Evolutionary conservation across 768 basidiomycete genomes (phyloP), one percentile per base, ranked within the genome.

Genomic region (Lentinula edodes): DNA sequence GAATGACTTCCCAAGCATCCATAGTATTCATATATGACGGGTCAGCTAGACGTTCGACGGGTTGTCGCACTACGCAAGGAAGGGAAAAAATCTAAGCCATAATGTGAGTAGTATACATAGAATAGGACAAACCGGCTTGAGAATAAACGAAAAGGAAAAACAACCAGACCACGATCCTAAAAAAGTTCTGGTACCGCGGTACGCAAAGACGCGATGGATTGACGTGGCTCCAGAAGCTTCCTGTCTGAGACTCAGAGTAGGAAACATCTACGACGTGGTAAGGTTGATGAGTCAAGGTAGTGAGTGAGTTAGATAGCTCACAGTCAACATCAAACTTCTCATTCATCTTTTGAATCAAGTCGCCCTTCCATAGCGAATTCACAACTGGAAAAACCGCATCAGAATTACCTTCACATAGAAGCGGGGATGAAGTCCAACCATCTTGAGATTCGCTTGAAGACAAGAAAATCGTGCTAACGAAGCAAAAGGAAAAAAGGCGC

Each of bases 371-470:
- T 20, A 98, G 77, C 0, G 85, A 79, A 66, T 85, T 84, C 43
- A 95, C 87, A 12, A 95, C 94, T 93, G 52, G 12, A 41, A 16
- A 20, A 51, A 18, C 52, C 50, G 61, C 57, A 32, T 51, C n/a
- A 50, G n/a, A 36, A 61, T 3, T 32, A 16, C 16, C 48, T 46
- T 43, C 28, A 28, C 54, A 34, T 53, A n/a, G 60, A 34, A n/a
- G n/a, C 6, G 18, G 18, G 7, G 13, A 58, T 3, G 59, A 52
- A 15, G 16, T 67, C 76, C 59, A 61, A 90, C 91, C 87, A 68
- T 89, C 82, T 70, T 96, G 93, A 13, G 91, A 86, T 74, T 95
- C 93, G 52, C 71, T 86, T 0, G 92, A 95, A 9, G 93, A 93
- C 45, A 95, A 72, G 71, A 95, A 95, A 66, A 91, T 90, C 6